A percentile compares a stretch with the other conserved stretches of the same genome.
Evolutionary conservation across 1,139 yeast species (phyloP).

Genomic region (Saccharomycopsis phalli): DNA sequence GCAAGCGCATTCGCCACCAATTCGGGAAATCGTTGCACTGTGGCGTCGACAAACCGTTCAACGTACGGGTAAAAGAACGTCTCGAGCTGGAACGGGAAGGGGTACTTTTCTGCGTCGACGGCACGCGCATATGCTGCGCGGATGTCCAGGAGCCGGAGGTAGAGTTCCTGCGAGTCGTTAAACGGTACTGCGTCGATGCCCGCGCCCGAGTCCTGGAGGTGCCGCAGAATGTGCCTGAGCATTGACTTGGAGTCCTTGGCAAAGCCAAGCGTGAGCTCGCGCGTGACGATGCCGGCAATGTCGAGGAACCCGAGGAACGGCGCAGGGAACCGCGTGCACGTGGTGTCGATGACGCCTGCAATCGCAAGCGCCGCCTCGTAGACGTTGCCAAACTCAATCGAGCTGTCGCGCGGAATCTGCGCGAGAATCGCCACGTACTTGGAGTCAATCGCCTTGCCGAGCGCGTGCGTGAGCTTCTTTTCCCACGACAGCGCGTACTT

Average conservation of each 20-base stretch:
- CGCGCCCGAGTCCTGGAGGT: constrained; percentile 28
- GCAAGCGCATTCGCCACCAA: constrained; percentile 49
- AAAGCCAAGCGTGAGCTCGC: constrained; percentile 47
- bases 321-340: constrained; percentile 53
- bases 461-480: constrained; percentile 38
- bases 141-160: constrained; percentile 46
- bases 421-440: constrained; percentile 52
- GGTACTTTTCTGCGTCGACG: constrained; percentile 25
- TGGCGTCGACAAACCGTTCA: constrained; percentile 45
- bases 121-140: constrained; percentile 49
- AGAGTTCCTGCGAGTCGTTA: constrained; percentile 55
- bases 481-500: constrained; percentile 44
- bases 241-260: constrained; percentile 58
- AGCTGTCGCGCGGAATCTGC: constrained; percentile 56
- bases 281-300: constrained; percentile 45
- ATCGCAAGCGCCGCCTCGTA: constrained; percentile 51
- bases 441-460: constrained; percentile 45
- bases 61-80: constrained; percentile 50
- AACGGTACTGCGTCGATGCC: constrained; percentile 34
- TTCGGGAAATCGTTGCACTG: constrained; percentile 38
- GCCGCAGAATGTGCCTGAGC: constrained; percentile 44
- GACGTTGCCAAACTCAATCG: constrained; percentile 49
- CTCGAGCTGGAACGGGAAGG: constrained; percentile 52
- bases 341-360: constrained; percentile 38
- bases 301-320: constrained; percentile 57